Evolutionary conservation across 306 rosid genomes (phyloP).

Genomic region (Cucurbita pepo): DNA sequence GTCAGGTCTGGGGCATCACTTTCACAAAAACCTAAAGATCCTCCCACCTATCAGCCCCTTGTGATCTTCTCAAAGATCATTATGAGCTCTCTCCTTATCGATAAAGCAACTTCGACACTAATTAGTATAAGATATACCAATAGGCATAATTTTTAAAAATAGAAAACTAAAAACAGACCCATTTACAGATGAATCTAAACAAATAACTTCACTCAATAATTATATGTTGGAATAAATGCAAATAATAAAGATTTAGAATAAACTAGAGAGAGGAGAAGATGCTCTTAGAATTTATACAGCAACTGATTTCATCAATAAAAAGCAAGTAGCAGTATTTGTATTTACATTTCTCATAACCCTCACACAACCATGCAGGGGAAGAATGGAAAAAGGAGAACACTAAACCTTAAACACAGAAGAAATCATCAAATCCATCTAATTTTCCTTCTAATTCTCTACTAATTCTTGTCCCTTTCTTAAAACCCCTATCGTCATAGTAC

Average conservation of each 20-base stretch:
- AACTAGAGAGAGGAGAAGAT: background rate
- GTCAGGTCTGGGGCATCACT: background rate
- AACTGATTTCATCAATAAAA: slow-evolving; percentile 41
- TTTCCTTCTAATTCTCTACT: slow-evolving; percentile 42
- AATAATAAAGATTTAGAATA: background rate
- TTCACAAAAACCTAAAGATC: background rate
- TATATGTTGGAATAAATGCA: background rate
- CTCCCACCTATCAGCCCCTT: background rate
- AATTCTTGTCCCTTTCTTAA: slow-evolving; percentile 24
- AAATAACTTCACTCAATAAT: background rate
- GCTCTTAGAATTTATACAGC: slow-evolving; percentile 61
- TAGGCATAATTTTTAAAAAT: no score
- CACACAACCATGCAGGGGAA: slow-evolving; percentile 57
- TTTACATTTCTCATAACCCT: slow-evolving; percentile 88
- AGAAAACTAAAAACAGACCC: background rate
- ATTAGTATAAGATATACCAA: no score
- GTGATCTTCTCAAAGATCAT: background rate
- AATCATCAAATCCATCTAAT: slow-evolving; percentile 48
- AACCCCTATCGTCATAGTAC: slow-evolving; percentile 13
- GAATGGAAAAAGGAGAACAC: slow-evolving; percentile 25
- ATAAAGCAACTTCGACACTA: no score
- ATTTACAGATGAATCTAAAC: background rate
- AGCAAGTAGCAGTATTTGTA: slow-evolving; percentile 72
- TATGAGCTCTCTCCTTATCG: background rate
- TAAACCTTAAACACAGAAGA: slow-evolving; percentile 7